These are phyloP conservation scores for Candida albicans DNA, from an alignment of 1,139 yeast genomes.

Conservation along the genomic window DNA sequence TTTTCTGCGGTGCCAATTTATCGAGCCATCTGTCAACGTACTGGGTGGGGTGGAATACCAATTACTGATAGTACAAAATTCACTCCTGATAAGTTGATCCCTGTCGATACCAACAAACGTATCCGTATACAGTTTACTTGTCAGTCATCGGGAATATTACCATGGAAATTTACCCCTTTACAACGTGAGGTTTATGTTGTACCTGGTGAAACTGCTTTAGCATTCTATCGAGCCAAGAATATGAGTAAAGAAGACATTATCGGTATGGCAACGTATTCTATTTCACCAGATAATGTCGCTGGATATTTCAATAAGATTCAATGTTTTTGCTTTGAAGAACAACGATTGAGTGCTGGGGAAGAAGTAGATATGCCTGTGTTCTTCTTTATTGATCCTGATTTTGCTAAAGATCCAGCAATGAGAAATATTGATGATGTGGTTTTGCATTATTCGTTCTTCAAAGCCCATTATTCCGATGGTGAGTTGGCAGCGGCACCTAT, in stretches of 20 bases:
- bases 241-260: conserved; percentile 83
- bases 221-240: conserved; percentile 92
- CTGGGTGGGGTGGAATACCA: conserved; percentile 96
- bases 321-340: conserved; percentile 98
- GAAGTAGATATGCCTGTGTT: conserved; percentile 99
- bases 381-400: conserved; percentile 97
- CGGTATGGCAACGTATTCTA: conserved; percentile 98
- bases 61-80: conserved; percentile 79
- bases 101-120: conserved; percentile 83
- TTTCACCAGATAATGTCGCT: conserved; percentile 94
- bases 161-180: conserved; percentile 95
- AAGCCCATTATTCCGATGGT: conserved; percentile 52
- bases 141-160: conserved; percentile 86
- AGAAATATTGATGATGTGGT: conserved; percentile 87
- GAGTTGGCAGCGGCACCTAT: conserved; percentile 46
- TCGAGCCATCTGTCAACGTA: conserved; percentile 87
- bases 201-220: conserved; percentile 98
- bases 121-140: conserved; percentile 85
- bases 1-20: conserved; percentile 94
- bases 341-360: conserved; percentile 89
- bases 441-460: conserved; percentile 89
- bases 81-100: conserved; percentile 83
- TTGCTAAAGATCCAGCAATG: conserved; percentile 92
- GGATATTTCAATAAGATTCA: conserved; percentile 96
- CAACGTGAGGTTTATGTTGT: conserved; percentile 90